Conservation (phyloP, 2,329 filamentous ascomycete genomes). For the Phialophora verrucosa region DNA sequence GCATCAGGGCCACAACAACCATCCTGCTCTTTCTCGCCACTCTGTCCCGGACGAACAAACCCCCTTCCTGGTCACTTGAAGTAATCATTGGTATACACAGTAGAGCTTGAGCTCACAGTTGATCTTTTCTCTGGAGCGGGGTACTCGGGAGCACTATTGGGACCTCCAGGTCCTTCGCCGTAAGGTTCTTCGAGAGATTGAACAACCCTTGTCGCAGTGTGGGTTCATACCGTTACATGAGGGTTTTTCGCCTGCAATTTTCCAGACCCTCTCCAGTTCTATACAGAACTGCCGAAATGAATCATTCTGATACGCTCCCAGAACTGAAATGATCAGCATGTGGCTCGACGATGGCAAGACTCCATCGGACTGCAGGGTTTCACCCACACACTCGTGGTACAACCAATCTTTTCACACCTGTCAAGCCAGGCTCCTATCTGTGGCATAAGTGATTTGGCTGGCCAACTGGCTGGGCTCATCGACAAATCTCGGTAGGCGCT, state of each 20-base stretch:
- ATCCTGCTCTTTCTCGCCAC: background rate
- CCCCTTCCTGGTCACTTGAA: background rate
- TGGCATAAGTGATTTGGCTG: background rate
- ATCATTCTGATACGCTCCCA: slow-evolving; percentile 9
- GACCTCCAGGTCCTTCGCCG: background rate
- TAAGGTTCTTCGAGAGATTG: background rate
- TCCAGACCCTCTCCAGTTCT: background rate
- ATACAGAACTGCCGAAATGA: slow-evolving; percentile 25
- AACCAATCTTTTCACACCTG: background rate
- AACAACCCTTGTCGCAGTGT: background rate
- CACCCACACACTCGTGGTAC: background rate
- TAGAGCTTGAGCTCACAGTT: background rate
- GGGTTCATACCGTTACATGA: background rate
- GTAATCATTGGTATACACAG: background rate
- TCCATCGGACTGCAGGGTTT: slow-evolving; percentile 18
- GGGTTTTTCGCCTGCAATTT: background rate
- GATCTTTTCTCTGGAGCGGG: too few relatives aligned
- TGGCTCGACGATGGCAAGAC: slow-evolving; percentile 12
- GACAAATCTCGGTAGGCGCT: slow-evolving; percentile 5
- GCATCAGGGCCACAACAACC: background rate
- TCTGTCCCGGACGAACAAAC: background rate
- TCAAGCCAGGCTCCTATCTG: background rate
- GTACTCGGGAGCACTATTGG: background rate
- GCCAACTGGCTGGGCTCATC: background rate
- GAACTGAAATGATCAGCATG: slow-evolving; percentile 28